Evolutionary conservation across 352 stramenopile genomes (phyloP), one percentile per base, ranked within the genome.

Genomic region (Pythium dissimile): DNA sequence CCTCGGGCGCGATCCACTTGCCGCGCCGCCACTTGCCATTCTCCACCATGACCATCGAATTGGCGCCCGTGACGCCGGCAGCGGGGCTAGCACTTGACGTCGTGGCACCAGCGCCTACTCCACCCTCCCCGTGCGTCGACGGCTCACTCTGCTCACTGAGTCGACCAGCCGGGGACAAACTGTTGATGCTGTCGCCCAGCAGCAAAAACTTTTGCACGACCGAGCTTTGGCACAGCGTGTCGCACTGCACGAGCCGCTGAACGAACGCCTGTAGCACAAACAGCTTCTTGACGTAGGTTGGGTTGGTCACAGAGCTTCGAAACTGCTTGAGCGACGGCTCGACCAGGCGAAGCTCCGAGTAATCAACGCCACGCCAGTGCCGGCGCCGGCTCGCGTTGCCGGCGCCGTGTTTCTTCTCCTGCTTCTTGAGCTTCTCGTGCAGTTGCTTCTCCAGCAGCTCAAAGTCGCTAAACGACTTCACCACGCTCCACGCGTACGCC

Each of bases 301-400:
- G 26, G 44, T 21, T 66, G 59, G 20, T 48, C 49, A 10, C 46
- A 13, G 18, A 41, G 30, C 8, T 44, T 46, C 5, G 28, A 12
- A 86, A 64, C n/a, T 72, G 62, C 50, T 69, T 77, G n/a, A 87
- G 49, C 12, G 64, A 71, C 20, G 77, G 77, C 39, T 76, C 67
- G 20, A 92, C 66, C 7, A 43, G 42, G 18, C 54, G 52, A 35
- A 88, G 52, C 54, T 92, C 82, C 38, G 69, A 65, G 59, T 90
- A 92, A 67, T 92, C 82, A 8, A 92, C 68, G 30, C 80, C 82
- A 23, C 77, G 82, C 68, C 72, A 88, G 66, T 92, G 82, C 28
- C 68, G 73, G 10, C 54, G 51, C 16, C 66, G 67, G 28, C 64
- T 75, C 3, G 23, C 39, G n/a, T 5, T 45, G 10, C 60, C 73